These are phyloP conservation scores for Fusarium sp. DNA, from an alignment of 2,329 filamentous ascomycete species.

Conservation along the genomic window DNA sequence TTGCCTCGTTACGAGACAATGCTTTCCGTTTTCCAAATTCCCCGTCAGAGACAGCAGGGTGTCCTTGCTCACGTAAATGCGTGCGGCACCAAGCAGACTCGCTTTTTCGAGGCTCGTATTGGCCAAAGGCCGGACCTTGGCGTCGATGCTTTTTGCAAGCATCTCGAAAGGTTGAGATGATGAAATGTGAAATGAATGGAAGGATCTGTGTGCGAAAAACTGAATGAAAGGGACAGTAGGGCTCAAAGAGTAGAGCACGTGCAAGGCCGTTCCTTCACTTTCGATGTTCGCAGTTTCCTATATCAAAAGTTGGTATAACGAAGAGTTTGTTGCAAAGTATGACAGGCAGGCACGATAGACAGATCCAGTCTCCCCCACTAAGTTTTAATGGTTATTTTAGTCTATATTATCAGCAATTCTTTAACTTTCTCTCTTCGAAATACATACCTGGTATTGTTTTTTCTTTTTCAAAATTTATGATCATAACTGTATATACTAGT, in stretches of 20 bases:
- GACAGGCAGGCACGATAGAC: too few relatives aligned
- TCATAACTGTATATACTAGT: too few relatives aligned
- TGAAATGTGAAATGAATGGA: background rate
- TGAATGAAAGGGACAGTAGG: background rate
- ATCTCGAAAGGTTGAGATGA: constrained; percentile 29
- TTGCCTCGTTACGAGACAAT: constrained; percentile 55
- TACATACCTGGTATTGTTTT: too few relatives aligned
- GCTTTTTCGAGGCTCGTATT: constrained; percentile 57
- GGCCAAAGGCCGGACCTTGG: constrained; percentile 56
- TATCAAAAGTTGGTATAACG: background rate
- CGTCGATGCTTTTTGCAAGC: constrained; percentile 52
- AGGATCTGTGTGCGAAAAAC: background rate
- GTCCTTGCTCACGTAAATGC: constrained; percentile 61
- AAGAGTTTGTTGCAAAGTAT: background rate
- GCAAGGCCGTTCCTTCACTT: background rate
- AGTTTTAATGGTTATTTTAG: too few relatives aligned
- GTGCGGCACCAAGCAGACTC: constrained; percentile 56
- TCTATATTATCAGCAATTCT: too few relatives aligned
- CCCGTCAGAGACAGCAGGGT: constrained; percentile 58
- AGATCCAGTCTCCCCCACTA: too few relatives aligned
- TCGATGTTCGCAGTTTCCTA: background rate
- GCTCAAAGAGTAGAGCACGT: background rate
- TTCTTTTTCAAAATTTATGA: too few relatives aligned
- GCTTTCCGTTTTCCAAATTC: constrained; percentile 55
- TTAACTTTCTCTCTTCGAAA: too few relatives aligned